A percentile compares a stretch with the other conserved stretches of the same genome.
Evolutionary conservation across 441 rosid species (phyloP).

Genomic region (Eugenia klotzschiana): DNA sequence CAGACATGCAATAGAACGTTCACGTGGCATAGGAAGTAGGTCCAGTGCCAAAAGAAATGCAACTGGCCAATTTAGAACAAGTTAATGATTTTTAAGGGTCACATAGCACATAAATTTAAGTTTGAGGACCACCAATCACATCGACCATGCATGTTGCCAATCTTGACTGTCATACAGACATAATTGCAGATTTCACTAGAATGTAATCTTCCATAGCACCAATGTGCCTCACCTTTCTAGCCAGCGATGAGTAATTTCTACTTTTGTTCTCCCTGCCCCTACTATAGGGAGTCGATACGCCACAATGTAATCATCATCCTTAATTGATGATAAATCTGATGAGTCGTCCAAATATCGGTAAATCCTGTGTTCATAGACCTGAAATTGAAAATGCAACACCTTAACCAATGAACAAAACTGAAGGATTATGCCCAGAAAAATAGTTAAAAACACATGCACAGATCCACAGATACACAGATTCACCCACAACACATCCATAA

Average conservation of each 20-base stretch:
- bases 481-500: neutral
- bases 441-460: neutral
- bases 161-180: neutral
- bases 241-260: constrained; percentile 52
- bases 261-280: constrained; percentile 42
- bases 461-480: neutral
- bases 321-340: constrained; percentile 25
- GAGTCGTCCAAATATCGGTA: constrained; percentile 33
- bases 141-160: neutral
- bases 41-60: neutral
- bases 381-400: neutral
- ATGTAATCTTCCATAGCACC: neutral
- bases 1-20: neutral
- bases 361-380: constrained; percentile 34
- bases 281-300: constrained; percentile 46
- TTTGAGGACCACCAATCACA: neutral
- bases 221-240: constrained; percentile 34
- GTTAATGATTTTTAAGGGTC: neutral
- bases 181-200: neutral
- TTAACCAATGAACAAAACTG: neutral
- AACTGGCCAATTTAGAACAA: neutral
- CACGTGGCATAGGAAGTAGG: neutral
- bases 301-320: constrained; percentile 43
- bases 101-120: neutral
- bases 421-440: neutral